These are phyloP conservation scores for Aspergillus fumigatiaffinis DNA, from an alignment of 2,329 filamentous ascomycete species.

Conservation along the genomic window DNA sequence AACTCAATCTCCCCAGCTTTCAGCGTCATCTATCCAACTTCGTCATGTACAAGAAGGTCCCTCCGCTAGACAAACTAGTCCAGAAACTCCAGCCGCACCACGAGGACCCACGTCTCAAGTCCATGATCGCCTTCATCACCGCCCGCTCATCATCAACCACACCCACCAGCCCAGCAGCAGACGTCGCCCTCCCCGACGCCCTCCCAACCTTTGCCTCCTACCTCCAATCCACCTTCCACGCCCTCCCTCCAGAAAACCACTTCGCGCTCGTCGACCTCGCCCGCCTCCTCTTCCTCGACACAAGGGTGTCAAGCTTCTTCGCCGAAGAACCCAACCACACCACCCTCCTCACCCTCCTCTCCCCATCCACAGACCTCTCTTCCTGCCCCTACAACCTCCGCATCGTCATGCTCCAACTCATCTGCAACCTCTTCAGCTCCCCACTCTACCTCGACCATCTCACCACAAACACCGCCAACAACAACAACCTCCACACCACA, in stretches of 20 bases:
- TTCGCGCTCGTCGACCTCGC: conserved; percentile 87
- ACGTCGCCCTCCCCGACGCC: conserved; percentile 68
- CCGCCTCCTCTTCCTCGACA: conserved; percentile 70
- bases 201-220: conserved; percentile 62
- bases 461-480: conserved; percentile 60
- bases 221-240: conserved; percentile 52
- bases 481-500: conserved; percentile 50
- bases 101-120: conserved; percentile 57
- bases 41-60: conserved; percentile 73
- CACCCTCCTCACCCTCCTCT: conserved; percentile 57
- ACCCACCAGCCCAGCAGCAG: conserved; percentile 54
- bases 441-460: conserved; percentile 70
- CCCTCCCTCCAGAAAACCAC: conserved; percentile 60
- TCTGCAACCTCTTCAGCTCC: conserved; percentile 79
- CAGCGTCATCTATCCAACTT: conserved; percentile 60
- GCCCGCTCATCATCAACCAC: conserved; percentile 40
- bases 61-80: conserved; percentile 76
- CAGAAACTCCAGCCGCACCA: conserved; percentile 67
- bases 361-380: conserved; percentile 46
- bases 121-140: conserved; percentile 69
- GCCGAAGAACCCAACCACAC: conserved; percentile 67
- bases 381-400: conserved; percentile 74
- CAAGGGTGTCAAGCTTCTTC: conserved; percentile 75
- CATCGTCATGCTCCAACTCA: conserved; percentile 74
- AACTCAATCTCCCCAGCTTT: conserved; percentile 67